These are phyloP conservation scores for Colletotrichum scovillei DNA, from an alignment of 2,329 filamentous ascomycete species.

Conservation along the genomic window DNA sequence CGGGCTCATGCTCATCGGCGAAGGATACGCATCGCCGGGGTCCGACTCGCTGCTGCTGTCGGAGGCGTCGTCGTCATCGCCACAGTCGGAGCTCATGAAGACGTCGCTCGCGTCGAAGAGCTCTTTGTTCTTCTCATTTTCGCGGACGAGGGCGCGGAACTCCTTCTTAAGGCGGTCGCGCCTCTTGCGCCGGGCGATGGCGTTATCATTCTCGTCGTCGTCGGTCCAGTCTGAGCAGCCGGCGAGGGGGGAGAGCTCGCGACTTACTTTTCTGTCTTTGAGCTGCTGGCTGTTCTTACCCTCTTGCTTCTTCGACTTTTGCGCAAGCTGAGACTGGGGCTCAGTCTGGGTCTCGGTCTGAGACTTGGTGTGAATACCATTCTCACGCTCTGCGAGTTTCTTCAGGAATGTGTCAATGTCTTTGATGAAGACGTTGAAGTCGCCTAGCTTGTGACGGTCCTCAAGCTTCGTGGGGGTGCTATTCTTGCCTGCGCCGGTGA, in stretches of 20 bases:
- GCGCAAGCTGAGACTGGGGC: background rate
- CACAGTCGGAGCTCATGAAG: constrained; percentile 1
- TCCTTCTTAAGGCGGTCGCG: background rate
- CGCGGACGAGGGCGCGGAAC: background rate
- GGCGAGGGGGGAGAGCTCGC: background rate
- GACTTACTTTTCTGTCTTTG: background rate
- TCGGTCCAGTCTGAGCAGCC: background rate
- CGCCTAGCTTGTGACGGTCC: background rate
- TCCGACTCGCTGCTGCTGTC: constrained; percentile 9
- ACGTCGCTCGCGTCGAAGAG: background rate
- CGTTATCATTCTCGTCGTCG: background rate
- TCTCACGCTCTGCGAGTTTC: background rate
- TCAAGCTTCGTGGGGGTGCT: background rate
- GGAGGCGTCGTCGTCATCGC: background rate
- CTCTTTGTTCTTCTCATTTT: too few relatives aligned
- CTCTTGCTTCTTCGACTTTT: background rate
- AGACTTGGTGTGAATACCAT: too few relatives aligned
- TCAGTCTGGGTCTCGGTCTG: background rate
- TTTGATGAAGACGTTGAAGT: background rate
- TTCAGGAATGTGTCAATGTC: background rate
- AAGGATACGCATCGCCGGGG: background rate
- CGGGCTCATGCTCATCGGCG: background rate
- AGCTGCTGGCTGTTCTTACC: background rate
- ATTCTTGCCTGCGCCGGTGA: background rate
- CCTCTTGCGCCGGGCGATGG: background rate